Conservation (phyloP, 805 yeast genomes). For the Zygotorulaspora florentina region DNA sequence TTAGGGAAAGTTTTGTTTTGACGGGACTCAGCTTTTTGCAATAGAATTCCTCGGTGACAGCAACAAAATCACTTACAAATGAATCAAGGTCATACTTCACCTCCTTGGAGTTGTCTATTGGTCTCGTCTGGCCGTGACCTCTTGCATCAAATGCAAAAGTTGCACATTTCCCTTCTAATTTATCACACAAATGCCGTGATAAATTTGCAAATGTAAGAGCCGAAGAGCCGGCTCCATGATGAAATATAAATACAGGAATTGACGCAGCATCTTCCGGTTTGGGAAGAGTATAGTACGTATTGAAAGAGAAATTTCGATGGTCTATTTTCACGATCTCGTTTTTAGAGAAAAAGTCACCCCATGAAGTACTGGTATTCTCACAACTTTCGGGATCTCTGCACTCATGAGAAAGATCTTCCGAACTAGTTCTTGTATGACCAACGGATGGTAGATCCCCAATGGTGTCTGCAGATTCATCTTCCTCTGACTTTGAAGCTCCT, state of each 20-base stretch:
- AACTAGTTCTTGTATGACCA: not conserved
- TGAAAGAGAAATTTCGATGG: conserved; percentile 35
- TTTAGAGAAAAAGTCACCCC: conserved; percentile 26
- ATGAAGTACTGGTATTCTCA: conserved; percentile 9
- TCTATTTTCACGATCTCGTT: conserved; percentile 14
- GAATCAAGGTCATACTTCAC: conserved; percentile 44
- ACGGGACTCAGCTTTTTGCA: conserved; percentile 7
- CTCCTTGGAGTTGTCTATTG: conserved; percentile 24
- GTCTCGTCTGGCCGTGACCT: conserved; percentile 68
- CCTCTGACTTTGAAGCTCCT: not conserved
- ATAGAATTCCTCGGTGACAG: conserved; percentile 43
- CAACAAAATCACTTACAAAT: conserved; percentile 55
- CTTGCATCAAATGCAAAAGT: conserved; percentile 72
- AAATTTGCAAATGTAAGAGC: conserved; percentile 70
- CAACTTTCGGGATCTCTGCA: not conserved
- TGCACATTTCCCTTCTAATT: conserved; percentile 48
- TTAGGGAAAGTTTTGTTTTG: conserved; percentile 34
- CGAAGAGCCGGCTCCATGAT: conserved; percentile 95
- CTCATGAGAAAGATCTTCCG: not conserved
- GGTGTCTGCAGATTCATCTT: conserved; percentile 9
- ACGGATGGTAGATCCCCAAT: conserved; percentile 11
- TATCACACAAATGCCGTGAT: conserved; percentile 33
- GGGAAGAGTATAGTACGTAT: conserved; percentile 60
- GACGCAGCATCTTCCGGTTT: conserved; percentile 19
- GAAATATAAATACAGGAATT: conserved; percentile 63